Evolutionary conservation across 768 basidiomycete genomes (phyloP).

Genomic region (Dentipellis sp.): DNA sequence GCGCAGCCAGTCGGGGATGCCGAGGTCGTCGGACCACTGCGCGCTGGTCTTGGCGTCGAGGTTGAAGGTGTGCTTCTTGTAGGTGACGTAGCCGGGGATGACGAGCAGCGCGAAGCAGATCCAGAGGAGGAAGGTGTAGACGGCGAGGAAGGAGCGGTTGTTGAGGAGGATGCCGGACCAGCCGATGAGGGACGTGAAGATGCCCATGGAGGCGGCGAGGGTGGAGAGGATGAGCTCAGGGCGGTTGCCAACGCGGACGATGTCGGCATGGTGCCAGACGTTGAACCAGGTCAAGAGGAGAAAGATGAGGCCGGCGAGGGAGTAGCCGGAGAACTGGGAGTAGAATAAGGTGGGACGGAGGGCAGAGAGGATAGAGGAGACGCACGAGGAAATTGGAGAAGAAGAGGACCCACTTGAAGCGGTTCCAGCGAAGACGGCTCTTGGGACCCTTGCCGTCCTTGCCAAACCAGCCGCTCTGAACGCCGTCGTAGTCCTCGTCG

Average conservation of each 20-base stretch:
- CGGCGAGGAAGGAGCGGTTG: slow-evolving; percentile 73
- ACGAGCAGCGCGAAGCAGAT: slow-evolving; percentile 61
- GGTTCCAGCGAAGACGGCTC: slow-evolving; percentile 60
- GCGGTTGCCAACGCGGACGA: slow-evolving; percentile 62
- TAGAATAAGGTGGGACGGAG: background rate
- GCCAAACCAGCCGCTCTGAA: slow-evolving; percentile 29
- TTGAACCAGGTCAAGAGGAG: slow-evolving; percentile 73
- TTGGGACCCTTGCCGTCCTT: slow-evolving; percentile 29
- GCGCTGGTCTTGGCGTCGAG: slow-evolving; percentile 74
- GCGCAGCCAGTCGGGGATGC: slow-evolving; percentile 47
- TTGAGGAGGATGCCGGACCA: slow-evolving; percentile 78
- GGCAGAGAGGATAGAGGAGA: slow-evolving; percentile 6
- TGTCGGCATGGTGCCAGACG: slow-evolving; percentile 58
- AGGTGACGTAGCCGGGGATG: slow-evolving; percentile 70
- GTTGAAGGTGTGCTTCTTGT: slow-evolving; percentile 67
- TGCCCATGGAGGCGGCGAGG: slow-evolving; percentile 45
- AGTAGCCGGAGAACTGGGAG: slow-evolving; percentile 47
- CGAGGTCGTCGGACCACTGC: slow-evolving; percentile 63
- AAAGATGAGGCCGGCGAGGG: slow-evolving; percentile 51
- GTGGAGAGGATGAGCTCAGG: slow-evolving; percentile 66
- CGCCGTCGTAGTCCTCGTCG: slow-evolving; percentile 30
- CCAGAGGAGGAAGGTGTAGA: slow-evolving; percentile 69
- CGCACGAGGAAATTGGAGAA: slow-evolving; percentile 49
- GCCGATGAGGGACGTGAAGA: slow-evolving; percentile 62
- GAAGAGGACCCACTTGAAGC: slow-evolving; percentile 79